Evolutionary conservation across 805 yeast genomes (phyloP).

Genomic region (Ogataea naganishii): DNA sequence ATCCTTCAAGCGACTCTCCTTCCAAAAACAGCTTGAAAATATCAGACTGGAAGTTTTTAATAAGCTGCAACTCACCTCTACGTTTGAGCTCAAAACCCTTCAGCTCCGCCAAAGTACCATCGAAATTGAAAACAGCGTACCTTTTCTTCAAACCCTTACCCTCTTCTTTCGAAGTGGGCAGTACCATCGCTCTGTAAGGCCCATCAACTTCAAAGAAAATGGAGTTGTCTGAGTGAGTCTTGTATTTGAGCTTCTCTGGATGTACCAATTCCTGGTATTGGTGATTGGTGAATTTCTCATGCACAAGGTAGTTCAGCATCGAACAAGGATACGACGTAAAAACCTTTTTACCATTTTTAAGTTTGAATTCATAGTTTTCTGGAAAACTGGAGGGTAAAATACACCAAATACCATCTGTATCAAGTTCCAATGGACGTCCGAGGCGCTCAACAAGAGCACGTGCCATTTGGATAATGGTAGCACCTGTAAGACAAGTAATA

Average conservation of each 20-base stretch:
- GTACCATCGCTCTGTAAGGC: constrained; percentile 93
- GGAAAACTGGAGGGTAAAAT: constrained; percentile 91
- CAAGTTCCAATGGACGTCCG: constrained; percentile 93
- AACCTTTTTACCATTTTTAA: constrained; percentile 71
- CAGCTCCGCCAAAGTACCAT: constrained; percentile 88
- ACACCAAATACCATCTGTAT: constrained; percentile 99
- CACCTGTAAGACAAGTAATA: constrained; percentile 95
- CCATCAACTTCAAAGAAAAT: constrained; percentile 98
- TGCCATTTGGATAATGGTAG: constrained; percentile 97
- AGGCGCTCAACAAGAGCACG: constrained; percentile 81
- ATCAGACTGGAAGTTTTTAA: constrained; percentile 92
- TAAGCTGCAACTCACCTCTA: constrained; percentile 89
- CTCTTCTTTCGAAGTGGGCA: constrained; percentile 96
- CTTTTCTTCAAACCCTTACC: constrained; percentile 94
- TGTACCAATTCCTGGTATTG: constrained; percentile 87
- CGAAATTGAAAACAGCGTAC: constrained; percentile 93
- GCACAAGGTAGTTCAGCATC: constrained; percentile 91
- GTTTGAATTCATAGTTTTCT: constrained; percentile 65
- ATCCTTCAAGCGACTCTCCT: constrained; percentile 67
- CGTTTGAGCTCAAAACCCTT: constrained; percentile 96
- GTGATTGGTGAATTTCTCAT: constrained; percentile 82
- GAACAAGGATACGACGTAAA: constrained; percentile 89
- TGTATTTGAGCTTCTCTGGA: constrained; percentile 57
- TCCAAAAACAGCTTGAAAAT: constrained; percentile 85
- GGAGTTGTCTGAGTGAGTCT: constrained; percentile 79